Base-by-base conservation (phyloP, 169 alveolate genomes). In the Theileria parva region DNA sequence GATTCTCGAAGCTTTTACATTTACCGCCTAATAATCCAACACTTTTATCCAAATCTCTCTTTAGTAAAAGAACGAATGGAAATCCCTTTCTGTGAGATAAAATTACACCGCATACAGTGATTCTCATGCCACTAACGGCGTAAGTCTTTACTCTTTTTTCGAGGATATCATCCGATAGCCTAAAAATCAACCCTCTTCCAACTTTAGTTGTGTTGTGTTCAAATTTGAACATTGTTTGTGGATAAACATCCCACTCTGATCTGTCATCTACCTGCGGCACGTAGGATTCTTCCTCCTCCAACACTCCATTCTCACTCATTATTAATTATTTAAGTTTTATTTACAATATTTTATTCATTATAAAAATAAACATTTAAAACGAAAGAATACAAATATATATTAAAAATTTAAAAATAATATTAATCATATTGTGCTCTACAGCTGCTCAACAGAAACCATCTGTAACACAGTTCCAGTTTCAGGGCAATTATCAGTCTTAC, bases 21-120 rank as follows among this genome's bases (percentile, higher is more conserved):
- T 90, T 90, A 3, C 94, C 94, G 53, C 92, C 90, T 19, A 86
- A 72, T 21, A 90, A 66, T 34, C 89, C 87, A 39, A 72, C 69
- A 51, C 64, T n/a, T n/a, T 71, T 80, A 63, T 79, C 89, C 25
- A 39, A 69, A 25, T 78, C 23, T 66, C 87, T 73, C 57, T 79
- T 78, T 23, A 90, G 60, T 11, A 86, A 48, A 28, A 90, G 32
- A 9, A 86, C 61, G 37, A 74, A 90, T 0, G 93, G 92, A 61
- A 86, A 86, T 27, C 89, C 92, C 70, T 90, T 75, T 48, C 86
- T 60, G 64, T 90, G 94, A n/a, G 92, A 90, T 48, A 90, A 67
- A 25, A 90, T 69, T n/a, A 90, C 70, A 7, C 91, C 94, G 34
- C 79, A 64, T 28, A 87, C 93, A 5, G 94, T 79, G 67, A 72